A percentile compares a stretch with the other conserved stretches of the same genome.
Evolutionary conservation across 371 early-diverging fungal genomes (phyloP).

Genomic region (Mucor circinelloides): DNA sequence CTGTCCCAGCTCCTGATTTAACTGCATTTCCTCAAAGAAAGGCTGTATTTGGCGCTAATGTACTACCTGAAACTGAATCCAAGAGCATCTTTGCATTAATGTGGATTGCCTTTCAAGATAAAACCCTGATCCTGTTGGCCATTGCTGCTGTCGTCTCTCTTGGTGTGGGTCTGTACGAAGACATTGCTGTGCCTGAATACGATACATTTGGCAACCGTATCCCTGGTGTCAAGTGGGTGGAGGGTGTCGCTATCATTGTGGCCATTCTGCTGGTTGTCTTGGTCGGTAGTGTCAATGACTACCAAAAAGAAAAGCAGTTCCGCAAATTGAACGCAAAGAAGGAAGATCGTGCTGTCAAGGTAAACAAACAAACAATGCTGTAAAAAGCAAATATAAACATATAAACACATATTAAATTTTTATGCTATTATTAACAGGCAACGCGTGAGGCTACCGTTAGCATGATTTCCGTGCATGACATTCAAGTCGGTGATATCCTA

Average conservation of each 20-base stretch:
- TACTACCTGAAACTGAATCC: slow-evolving; percentile 60
- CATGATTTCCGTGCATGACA: slow-evolving; percentile 80
- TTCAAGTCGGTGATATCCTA: slow-evolving; percentile 89
- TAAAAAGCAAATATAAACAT: background rate
- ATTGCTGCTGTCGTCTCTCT: slow-evolving; percentile 86
- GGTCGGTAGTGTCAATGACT: slow-evolving; percentile 83
- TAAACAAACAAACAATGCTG: slow-evolving; percentile 14
- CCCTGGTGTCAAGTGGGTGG: slow-evolving; percentile 72
- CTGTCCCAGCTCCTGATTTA: slow-evolving; percentile 8
- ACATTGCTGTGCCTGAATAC: slow-evolving; percentile 51
- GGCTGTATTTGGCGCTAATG: slow-evolving; percentile 58
- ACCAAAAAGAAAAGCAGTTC: slow-evolving; percentile 87
- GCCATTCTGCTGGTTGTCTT: slow-evolving; percentile 83
- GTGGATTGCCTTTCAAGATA: slow-evolving; percentile 79
- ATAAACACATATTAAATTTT: slow-evolving; percentile 15
- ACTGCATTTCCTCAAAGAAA: slow-evolving; percentile 44
- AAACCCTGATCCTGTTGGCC: slow-evolving; percentile 76
- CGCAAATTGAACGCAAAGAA: slow-evolving; percentile 81
- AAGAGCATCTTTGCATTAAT: slow-evolving; percentile 68
- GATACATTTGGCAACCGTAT: slow-evolving; percentile 32
- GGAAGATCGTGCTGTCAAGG: slow-evolving; percentile 78
- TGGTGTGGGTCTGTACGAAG: slow-evolving; percentile 86
- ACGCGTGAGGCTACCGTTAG: slow-evolving; percentile 75
- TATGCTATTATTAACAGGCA: slow-evolving; percentile 44
- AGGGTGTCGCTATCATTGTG: slow-evolving; percentile 77